phyloP scores from a whole-genome alignment of 371 early-diverging fungal species.

The Entomophthora muscae region DNA sequence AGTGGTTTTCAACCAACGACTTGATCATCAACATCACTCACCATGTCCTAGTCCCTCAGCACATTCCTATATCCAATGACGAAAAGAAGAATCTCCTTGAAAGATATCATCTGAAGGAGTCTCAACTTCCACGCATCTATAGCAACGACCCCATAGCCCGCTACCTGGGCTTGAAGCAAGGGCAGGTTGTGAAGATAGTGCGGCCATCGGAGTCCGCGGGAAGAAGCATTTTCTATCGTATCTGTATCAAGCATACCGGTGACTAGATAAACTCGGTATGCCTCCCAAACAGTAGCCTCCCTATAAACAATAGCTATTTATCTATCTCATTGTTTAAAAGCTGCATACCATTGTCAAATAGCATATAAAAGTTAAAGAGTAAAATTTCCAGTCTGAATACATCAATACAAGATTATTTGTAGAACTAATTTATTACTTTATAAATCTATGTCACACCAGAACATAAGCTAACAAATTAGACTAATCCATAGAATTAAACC shows the following conservation, averaged over 20 bases:
- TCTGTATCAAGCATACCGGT: conserved; percentile 33
- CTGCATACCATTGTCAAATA: too few relatives aligned
- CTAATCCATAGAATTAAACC: too few relatives aligned
- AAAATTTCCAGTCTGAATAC: too few relatives aligned
- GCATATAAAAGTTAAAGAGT: too few relatives aligned
- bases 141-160: conserved; percentile 87
- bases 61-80: conserved; percentile 73
- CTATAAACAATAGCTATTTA: too few relatives aligned
- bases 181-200: conserved; percentile 89
- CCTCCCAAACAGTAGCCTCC: too few relatives aligned
- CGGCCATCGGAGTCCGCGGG: conserved; percentile 95
- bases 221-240: conserved; percentile 81
- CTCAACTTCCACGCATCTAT: conserved; percentile 92
- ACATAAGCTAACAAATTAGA: too few relatives aligned
- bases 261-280: too few relatives aligned
- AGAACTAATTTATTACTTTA: too few relatives aligned
- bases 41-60: conserved; percentile 93
- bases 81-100: conserved; percentile 85
- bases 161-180: conserved; percentile 91
- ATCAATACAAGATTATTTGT: too few relatives aligned
- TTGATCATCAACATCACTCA: conserved; percentile 96
- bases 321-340: too few relatives aligned
- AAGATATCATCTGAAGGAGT: conserved; percentile 87
- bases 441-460: too few relatives aligned
- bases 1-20: conserved; percentile 27